Conservation (phyloP, 352 stramenopile species). For the Nothophytophthora sp. region DNA sequence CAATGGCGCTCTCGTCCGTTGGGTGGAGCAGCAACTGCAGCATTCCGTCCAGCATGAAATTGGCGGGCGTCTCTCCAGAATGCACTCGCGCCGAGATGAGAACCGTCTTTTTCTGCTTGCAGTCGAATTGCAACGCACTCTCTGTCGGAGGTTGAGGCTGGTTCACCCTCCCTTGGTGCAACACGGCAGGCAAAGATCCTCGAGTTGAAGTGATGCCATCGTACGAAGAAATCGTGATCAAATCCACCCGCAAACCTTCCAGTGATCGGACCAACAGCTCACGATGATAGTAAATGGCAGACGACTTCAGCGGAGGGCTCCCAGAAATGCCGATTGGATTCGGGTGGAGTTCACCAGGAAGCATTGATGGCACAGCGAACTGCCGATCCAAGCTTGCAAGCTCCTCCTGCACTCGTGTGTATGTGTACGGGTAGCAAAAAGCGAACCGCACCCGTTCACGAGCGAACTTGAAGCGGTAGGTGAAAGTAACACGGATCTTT, state of each 20-base stretch:
- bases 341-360: neutral
- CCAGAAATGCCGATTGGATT: neutral
- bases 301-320: neutral
- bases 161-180: constrained; percentile 14
- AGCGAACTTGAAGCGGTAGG: constrained; percentile 55
- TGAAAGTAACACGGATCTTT: constrained; percentile 62
- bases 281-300: constrained; percentile 81
- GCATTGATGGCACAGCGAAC: constrained; percentile 5
- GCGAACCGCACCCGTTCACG: constrained; percentile 76
- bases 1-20: constrained; percentile 46
- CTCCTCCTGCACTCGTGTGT: constrained; percentile 59
- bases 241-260: constrained; percentile 55
- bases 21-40: constrained; percentile 78
- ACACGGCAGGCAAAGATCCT: neutral
- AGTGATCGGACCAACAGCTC: constrained; percentile 75
- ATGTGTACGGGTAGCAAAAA: constrained; percentile 85
- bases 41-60: constrained; percentile 92
- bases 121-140: constrained; percentile 29
- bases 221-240: constrained; percentile 88
- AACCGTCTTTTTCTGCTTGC: constrained; percentile 48
- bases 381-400: constrained; percentile 40
- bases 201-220: constrained; percentile 30
- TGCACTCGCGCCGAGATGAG: constrained; percentile 87
- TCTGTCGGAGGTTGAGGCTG: constrained; percentile 22
- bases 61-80: constrained; percentile 81